Evolutionary conservation across 495 filamentous ascomycete species (phyloP).

Genomic region (Penicillium roqueforti): DNA sequence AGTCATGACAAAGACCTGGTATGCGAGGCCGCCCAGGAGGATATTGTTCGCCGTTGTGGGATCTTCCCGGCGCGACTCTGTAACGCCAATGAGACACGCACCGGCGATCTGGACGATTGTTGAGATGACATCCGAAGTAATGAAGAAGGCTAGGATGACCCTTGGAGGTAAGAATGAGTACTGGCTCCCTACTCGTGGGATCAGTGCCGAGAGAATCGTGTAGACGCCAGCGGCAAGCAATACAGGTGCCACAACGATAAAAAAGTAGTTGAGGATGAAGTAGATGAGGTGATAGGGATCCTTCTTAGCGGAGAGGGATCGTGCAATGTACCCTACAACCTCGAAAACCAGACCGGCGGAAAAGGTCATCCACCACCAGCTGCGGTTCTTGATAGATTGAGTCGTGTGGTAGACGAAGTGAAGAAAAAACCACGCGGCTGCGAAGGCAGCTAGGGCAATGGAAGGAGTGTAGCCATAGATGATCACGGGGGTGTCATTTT

Average conservation of each 20-base stretch:
- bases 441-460: constrained; percentile 12
- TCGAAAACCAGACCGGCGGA: constrained; percentile 50
- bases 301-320: constrained; percentile 34
- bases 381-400: constrained; percentile 9
- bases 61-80: constrained; percentile 35
- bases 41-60: constrained; percentile 47
- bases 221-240: constrained; percentile 53
- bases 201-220: constrained; percentile 44
- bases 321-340: constrained; percentile 41
- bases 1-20: constrained; percentile 48
- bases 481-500: constrained; percentile 11
- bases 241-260: constrained; percentile 55
- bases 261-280: constrained; percentile 57
- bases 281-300: constrained; percentile 49
- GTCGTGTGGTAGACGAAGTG: constrained; percentile 10
- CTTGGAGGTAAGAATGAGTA: constrained; percentile 26
- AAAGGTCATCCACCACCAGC: constrained; percentile 31
- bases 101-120: constrained; percentile 50
- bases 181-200: constrained; percentile 21
- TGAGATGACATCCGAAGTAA: constrained; percentile 45
- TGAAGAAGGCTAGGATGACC: constrained; percentile 27
- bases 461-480: constrained; percentile 21
- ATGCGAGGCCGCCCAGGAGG: constrained; percentile 46
- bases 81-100: constrained; percentile 45
- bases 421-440: constrained; percentile 15